Conservation (phyloP, 73 alveolate genomes). For the Paramecium biaurelia region DNA sequence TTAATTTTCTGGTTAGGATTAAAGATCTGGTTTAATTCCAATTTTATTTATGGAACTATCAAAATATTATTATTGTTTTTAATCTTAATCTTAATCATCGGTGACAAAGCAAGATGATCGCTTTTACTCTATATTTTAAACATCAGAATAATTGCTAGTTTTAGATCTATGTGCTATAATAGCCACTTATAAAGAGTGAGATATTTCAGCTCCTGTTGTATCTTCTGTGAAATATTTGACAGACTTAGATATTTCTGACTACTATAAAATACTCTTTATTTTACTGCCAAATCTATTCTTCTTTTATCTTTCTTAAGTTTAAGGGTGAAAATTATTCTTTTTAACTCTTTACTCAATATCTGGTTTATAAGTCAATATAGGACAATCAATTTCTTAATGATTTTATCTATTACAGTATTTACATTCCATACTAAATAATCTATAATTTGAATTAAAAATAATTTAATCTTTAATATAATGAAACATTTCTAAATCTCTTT, state of each 20-base stretch:
- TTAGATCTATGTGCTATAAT: conserved; percentile 17
- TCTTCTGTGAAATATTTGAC: neutral
- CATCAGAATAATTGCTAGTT: neutral
- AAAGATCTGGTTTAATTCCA: neutral
- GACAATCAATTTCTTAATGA: conserved; percentile 35
- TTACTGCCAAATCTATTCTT: neutral
- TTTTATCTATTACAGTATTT: neutral
- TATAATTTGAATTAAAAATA: neutral
- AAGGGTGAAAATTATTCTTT: neutral
- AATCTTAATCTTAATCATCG: neutral
- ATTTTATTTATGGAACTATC: neutral
- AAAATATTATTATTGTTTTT: neutral
- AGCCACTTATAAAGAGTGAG: neutral
- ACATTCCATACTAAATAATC: neutral
- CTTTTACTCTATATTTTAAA: neutral
- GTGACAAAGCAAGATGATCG: neutral
- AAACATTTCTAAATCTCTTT: conserved; percentile 43
- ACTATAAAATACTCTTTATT: neutral
- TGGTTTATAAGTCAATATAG: conserved; percentile 31
- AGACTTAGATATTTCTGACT: neutral
- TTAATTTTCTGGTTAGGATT: neutral
- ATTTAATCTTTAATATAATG: conserved; percentile 46
- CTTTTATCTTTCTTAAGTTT: neutral
- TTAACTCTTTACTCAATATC: neutral
- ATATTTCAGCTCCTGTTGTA: neutral